Conservation (phyloP, 345 rosid species). For the Salix udensis region DNA sequence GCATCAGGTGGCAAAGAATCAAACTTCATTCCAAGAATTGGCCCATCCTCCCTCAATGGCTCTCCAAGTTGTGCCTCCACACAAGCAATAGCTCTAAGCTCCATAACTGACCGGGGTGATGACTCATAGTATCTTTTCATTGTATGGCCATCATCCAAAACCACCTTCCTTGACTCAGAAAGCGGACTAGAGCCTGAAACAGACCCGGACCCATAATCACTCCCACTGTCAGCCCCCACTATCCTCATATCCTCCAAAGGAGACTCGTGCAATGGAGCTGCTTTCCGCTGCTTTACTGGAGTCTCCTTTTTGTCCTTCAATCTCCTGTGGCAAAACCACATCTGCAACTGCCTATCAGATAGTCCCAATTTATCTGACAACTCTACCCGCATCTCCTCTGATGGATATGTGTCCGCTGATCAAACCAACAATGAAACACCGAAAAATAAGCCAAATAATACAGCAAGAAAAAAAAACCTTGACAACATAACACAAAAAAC, state of each 20-base stretch:
- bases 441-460: constrained; percentile 5
- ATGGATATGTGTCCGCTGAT: constrained; percentile 81
- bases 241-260: constrained; percentile 42
- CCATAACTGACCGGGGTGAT: constrained; percentile 57
- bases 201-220: constrained; percentile 69
- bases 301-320: constrained; percentile 82
- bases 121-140: constrained; percentile 60
- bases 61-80: constrained; percentile 97
- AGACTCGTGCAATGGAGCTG: constrained; percentile 35
- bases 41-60: constrained; percentile 95
- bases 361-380: constrained; percentile 80
- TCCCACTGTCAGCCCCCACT: constrained; percentile 41
- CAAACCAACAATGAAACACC: constrained; percentile 20
- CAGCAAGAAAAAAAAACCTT: background rate
- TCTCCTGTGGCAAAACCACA: constrained; percentile 99
- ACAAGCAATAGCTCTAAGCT: constrained; percentile 81
- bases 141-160: constrained; percentile 40
- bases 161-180: constrained; percentile 22
- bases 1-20: constrained; percentile 98
- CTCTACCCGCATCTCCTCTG: constrained; percentile 66
- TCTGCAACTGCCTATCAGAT: constrained; percentile 95
- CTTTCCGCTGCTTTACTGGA: constrained; percentile 41
- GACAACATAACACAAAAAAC: background rate
- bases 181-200: constrained; percentile 75
- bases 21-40: constrained; percentile 92